phyloP scores from a whole-genome alignment of 495 filamentous ascomycete genomes.

The Annulohypoxylon moriforme region DNA sequence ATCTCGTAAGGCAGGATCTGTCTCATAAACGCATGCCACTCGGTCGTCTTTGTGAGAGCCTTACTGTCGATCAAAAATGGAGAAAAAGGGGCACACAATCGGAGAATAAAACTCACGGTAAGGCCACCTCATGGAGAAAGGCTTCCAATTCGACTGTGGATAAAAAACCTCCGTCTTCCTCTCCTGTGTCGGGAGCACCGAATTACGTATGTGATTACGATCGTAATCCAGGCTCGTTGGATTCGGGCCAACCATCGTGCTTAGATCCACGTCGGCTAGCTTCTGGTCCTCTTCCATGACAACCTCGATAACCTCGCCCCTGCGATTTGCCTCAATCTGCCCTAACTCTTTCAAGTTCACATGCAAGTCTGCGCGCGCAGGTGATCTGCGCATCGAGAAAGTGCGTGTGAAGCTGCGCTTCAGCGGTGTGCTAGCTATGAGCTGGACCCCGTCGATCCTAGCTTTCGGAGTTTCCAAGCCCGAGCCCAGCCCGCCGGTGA shows the following conservation, averaged over 20 bases:
- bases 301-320: constrained; percentile 63
- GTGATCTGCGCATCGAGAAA: constrained; percentile 48
- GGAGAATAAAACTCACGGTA: constrained; percentile 57
- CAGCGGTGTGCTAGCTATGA: constrained; percentile 52
- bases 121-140: constrained; percentile 74
- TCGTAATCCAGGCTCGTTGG: constrained; percentile 12
- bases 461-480: constrained; percentile 54
- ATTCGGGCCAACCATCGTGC: constrained; percentile 55
- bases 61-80: neutral
- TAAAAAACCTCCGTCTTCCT: constrained; percentile 60
- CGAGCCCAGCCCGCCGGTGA: constrained; percentile 62
- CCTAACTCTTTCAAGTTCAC: constrained; percentile 54
- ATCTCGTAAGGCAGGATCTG: neutral
- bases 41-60: neutral
- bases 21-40: neutral
- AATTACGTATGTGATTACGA: constrained; percentile 36
- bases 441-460: constrained; percentile 53
- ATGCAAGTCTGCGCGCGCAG: constrained; percentile 26
- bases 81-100: neutral
- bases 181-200: constrained; percentile 46
- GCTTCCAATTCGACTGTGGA: constrained; percentile 76
- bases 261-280: constrained; percentile 48
- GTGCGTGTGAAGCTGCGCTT: constrained; percentile 50
- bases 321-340: constrained; percentile 63
- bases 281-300: constrained; percentile 55